Evolutionary conservation across 169 alveolate genomes (phyloP), one percentile per base, ranked within the genome.

Genomic region (Besnoitia besnoiti): DNA sequence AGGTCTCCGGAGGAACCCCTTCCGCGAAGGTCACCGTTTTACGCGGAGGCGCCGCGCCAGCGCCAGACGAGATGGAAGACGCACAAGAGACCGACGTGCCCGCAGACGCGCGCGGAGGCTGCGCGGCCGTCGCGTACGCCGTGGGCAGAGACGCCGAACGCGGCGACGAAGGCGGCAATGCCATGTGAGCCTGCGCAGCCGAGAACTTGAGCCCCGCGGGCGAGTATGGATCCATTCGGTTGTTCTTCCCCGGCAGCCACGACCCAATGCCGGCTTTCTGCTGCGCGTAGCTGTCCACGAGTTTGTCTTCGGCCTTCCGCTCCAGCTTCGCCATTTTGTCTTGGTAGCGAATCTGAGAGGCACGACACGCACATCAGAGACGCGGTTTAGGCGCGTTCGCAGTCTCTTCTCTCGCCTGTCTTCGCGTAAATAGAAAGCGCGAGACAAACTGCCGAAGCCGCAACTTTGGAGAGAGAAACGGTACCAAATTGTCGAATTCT

Each of bases 311-410:
- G 35, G 49, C 59, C 59, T 77, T 77, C 59, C 14, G 61, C 47
- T 77, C 59, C 49, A 77, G n/a, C 55, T 77, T 77, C 37, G 87
- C 87, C 87, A 77, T 77, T 44, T 77, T 77, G 27, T 77, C 87
- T 44, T 77, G 87, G 87, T 77, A 77, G 61, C 55, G 87, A 2
- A 42, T 44, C 87, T 77, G 87, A 1, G 12, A 37, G 59, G 24
- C 12, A 19, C 67, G 3, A 16, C 12, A 55, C 3, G n/a, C 12
- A 19, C 67, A 55, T 0, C n/a, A n/a, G n/a, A n/a, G n/a, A n/a
- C n/a, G n/a, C n/a, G n/a, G n/a, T n/a, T n/a, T n/a, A 24, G 24
- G 39, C 44, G 44, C 80, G 24, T 30, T 30, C 21, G 39, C 8
- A 67, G 12, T 50, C 19, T 10, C 62, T 50, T 50, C 62, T 50